Evolutionary conservation across 148 eudicot genomes (phyloP), one percentile per base, ranked within the genome.

Genomic region (Amaranthus hypochondriacus): DNA sequence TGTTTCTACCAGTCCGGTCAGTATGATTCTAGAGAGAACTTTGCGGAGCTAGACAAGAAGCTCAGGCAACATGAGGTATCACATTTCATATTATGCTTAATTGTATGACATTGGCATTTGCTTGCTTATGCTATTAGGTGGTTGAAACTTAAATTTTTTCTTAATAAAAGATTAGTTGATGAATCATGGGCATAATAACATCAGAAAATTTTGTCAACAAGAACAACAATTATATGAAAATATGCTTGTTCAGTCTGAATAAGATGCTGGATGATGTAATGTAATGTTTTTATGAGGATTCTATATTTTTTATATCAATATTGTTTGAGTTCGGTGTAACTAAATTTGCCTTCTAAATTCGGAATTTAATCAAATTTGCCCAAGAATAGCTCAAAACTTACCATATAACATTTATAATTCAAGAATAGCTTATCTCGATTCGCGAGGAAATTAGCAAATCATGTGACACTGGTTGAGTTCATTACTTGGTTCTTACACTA

Each of bases 1-100:
- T 92, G 97, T 70, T 94, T 92, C 79, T 94, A 94, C 81, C 96
- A 88, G 62, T 84, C 91, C 71, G 98, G 97, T 72, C 93, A 88
- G 75, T 94, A 94, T 69, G 92, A 94, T 83, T 88, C 92, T 52
- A 82, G 39, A 62, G 86, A 91, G 4, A 55, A 85, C 77, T 92
- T 94, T 71, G 74, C 82, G 2, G 87, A 86, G 75, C 92, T 94
- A 48, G 96, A 94, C 82, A 85, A 77, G 80, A 90, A 86, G 74
- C 93, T 94, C 61, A 83, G 76, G 82, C 87, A 88, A 56, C 98
- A 92, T 75, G 98, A 94, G 97, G 98, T 94, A 86, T 71, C 5
- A 7, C 7, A 12, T 60, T 43, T 62, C 5, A 14, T 7, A 6
- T 49, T 39, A 56, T 56, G 42, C 54, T 64, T 50, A 59, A 39